Evolutionary conservation across 768 basidiomycete species (phyloP), one percentile per base, ranked within the genome.

Genomic region (Trametes gibbosa): DNA sequence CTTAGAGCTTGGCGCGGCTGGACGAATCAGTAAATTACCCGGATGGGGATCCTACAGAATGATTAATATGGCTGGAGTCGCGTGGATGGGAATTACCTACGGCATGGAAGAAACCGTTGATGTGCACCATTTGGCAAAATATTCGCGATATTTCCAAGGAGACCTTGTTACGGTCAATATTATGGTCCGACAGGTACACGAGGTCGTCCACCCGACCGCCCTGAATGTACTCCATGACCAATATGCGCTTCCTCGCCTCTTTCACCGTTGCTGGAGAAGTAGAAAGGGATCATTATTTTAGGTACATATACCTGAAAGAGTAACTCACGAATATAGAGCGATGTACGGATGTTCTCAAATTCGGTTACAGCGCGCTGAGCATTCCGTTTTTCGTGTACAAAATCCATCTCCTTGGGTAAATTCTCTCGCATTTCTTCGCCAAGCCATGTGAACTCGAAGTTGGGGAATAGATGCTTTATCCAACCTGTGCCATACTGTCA

Each of bases 161-260:
- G 43, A 99, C 95, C 70, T 88, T 89, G 69, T 98, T 99, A 53
- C 96, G 80, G 72, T 99, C 93, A 62, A 99, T 98, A 45, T 83
- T 79, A 61, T 90, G 79, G 37, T 84, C 76, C 23, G 89, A 87
- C 14, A 99, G 81, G 70, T 92, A 99, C 37, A 78, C 78, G 53
- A 96, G 71, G 70, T 98, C 90, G 68, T 98, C 95, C 2, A 96
- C 87, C 25, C 95, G 81, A 5, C 86, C 90, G 17, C 96, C 95
- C 66, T 89, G 78, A 47, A 94, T 94, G 68, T 84, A 98, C 69
- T 99, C 96, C 96, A 98, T 98, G 50, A 95, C 81, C 58, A 99
- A 77, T 5, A 95, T 88, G 43, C 96, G 79, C 70, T 89, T 92
- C 25, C 86, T 85, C 4, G 93, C 89, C 56, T 80, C 81, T 35